Conservation (phyloP, 1,139 yeast genomes). For the Saccharomyces hybrid region DNA sequence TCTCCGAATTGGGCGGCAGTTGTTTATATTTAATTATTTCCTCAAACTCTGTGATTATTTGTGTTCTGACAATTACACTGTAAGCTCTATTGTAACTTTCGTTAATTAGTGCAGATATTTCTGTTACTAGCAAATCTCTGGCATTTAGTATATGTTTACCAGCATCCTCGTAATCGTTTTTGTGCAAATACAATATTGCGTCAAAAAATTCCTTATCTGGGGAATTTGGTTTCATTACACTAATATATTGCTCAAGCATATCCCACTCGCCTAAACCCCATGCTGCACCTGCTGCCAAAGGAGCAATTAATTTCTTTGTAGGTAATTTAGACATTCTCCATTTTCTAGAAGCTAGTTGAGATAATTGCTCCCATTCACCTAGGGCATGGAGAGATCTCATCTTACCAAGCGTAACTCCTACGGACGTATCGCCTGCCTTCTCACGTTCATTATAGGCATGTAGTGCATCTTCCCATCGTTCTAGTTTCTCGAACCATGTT, state of each 20-base stretch:
- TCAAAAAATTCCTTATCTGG: constrained; percentile 94
- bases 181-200: constrained; percentile 78
- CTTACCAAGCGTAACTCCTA: constrained; percentile 90
- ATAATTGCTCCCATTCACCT: constrained; percentile 95
- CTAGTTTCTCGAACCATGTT: constrained; percentile 95
- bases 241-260: constrained; percentile 83
- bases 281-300: constrained; percentile 96
- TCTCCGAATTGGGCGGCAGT: constrained; percentile 75
- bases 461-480: constrained; percentile 97
- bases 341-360: constrained; percentile 76
- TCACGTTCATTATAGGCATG: constrained; percentile 77
- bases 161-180: constrained; percentile 81
- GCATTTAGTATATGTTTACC: constrained; percentile 73
- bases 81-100: constrained; percentile 97
- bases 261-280: constrained; percentile 99
- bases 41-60: constrained; percentile 93
- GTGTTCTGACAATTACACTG: constrained; percentile 93
- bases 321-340: constrained; percentile 75
- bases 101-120: constrained; percentile 87
- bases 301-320: constrained; percentile 78
- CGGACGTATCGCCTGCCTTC: constrained; percentile 40
- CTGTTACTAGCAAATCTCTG: constrained; percentile 84
- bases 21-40: constrained; percentile 88
- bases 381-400: constrained; percentile 96
- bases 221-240: constrained; percentile 84